Evolutionary conservation across 139 green algal genomes (phyloP), one percentile per base, ranked within the genome.

Genomic region (Coelastrella sp.): DNA sequence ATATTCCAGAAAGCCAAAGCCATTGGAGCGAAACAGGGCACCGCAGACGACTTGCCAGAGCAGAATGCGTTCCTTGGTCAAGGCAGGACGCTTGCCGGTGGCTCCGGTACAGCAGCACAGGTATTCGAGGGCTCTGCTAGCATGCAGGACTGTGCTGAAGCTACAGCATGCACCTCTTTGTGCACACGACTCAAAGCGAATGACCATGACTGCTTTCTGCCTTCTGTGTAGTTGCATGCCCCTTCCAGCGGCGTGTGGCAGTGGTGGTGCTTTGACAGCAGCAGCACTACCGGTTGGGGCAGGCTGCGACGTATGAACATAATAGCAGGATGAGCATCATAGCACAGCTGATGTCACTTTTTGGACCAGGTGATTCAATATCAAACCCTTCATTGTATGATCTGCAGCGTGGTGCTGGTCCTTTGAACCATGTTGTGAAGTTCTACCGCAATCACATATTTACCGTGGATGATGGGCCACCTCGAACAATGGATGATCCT

Each of bases 401-500:
- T n/a, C n/a, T n/a, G n/a, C n/a, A n/a, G n/a, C n/a, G n/a, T n/a
- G 80, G 84, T 22, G 7, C 83, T 60, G 76, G 82, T 0, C 85
- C 92, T 2, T 73, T 71, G 8, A 92, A 92, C 22, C 94, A 97
- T 68, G 95, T 95, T 14, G 97, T 99, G 73, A 95, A 94, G n/a
- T 99, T 99, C 75, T 98, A 97, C 86, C 84, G 82, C 32, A 96
- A 98, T 68, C 93, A 93, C 60, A 80, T 98, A 16, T 99, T 99
- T 92, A 98, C 95, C 0, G 95, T 99, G 2, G 92, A 98, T 73
- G 93, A 97, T 82, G 97, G 97, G 32, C 91, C 92, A 4, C 78
- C 90, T 3, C 60, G 94, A 13, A 64, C 59, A 5, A 90, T 96
- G 4, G 77, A 92, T 14, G 97, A 99, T 89, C 96, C 96, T 22